Percentiles rank a stretch among this genome's conserved stretches.
These are phyloP conservation scores for Crepidotus variabilis DNA, from an alignment of 768 basidiomycete genomes.

Conservation along the genomic window DNA sequence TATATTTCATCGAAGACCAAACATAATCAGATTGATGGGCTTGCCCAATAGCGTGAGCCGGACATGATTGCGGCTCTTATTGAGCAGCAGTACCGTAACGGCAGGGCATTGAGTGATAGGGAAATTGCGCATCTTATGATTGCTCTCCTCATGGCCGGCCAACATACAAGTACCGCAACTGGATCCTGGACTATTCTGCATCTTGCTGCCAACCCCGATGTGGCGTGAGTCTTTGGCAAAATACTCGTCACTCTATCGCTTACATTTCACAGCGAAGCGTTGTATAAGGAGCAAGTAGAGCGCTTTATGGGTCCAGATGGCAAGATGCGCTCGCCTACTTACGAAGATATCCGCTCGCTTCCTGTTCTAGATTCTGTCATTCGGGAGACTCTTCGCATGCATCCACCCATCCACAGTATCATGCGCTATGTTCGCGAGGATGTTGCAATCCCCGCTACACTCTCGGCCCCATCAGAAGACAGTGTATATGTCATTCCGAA, in stretches of 20 bases:
- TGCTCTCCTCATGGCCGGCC: slow-evolving; percentile 98
- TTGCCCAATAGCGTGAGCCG: slow-evolving; percentile 48
- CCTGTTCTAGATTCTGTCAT: slow-evolving; percentile 86
- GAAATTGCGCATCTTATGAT: slow-evolving; percentile 99
- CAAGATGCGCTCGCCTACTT: slow-evolving; percentile 72
- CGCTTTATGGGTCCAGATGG: slow-evolving; percentile 79
- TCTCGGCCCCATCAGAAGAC: slow-evolving; percentile 75
- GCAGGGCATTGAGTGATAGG: slow-evolving; percentile 72
- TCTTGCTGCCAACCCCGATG: slow-evolving; percentile 67
- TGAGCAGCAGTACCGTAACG: slow-evolving; percentile 81
- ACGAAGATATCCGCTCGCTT: slow-evolving; percentile 80
- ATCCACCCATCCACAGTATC: slow-evolving; percentile 95
- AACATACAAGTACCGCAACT: slow-evolving; percentile 94
- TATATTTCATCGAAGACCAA: too few relatives aligned
- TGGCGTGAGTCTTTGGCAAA: slow-evolving; percentile 59
- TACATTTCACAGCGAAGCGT: slow-evolving; percentile 55
- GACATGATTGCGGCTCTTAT: slow-evolving; percentile 95
- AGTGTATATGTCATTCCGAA: slow-evolving; percentile 81
- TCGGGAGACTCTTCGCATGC: slow-evolving; percentile 89
- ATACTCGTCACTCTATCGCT: neutral
- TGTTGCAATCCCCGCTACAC: slow-evolving; percentile 75
- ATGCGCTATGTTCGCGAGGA: slow-evolving; percentile 90
- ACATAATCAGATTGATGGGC: neutral
- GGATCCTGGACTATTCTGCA: slow-evolving; percentile 90
- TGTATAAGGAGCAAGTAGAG: slow-evolving; percentile 89